phyloP scores from a whole-genome alignment of 139 green algal genomes.

The Chlorokybus atmophyticus region DNA sequence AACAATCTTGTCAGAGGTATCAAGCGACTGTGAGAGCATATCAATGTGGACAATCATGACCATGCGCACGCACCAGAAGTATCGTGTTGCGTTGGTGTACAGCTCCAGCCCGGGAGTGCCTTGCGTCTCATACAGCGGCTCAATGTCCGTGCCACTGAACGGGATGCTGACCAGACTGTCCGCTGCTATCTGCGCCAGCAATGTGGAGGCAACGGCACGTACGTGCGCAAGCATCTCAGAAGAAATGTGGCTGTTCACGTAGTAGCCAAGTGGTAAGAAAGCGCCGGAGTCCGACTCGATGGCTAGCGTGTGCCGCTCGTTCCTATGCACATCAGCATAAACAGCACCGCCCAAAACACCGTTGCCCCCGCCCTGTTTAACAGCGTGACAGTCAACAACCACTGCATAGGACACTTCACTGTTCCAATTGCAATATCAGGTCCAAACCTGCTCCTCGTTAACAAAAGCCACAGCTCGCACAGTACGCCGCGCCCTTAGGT shows the following conservation, averaged over 20 bases:
- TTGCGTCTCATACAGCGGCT: constrained; percentile 1
- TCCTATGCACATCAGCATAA: not conserved
- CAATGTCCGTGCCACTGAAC: constrained; percentile 5
- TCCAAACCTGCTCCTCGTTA: constrained; percentile 17
- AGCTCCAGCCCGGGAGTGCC: constrained; percentile 5
- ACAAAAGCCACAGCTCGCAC: constrained; percentile 7
- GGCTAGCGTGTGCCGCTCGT: constrained; percentile 7
- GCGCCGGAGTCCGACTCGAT: constrained; percentile 15
- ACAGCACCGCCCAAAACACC: constrained; percentile 5
- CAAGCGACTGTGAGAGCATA: not conserved
- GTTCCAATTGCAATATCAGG: not conserved
- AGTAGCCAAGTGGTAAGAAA: constrained; percentile 8
- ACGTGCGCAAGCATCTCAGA: not conserved
- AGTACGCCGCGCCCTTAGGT: constrained; percentile 1
- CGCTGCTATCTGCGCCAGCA: constrained; percentile 3
- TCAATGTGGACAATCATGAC: not conserved
- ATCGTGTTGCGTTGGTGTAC: constrained; percentile 6
- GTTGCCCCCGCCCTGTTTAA: not conserved
- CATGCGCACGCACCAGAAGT: constrained; percentile 8
- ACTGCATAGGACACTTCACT: not conserved
- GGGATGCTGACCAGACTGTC: not conserved
- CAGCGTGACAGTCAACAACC: no score
- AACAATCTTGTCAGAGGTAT: not conserved
- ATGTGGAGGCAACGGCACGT: not conserved
- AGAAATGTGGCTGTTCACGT: not conserved